Conservation (phyloP, 2,329 filamentous ascomycete genomes). For the Colletotrichum tanaceti region DNA sequence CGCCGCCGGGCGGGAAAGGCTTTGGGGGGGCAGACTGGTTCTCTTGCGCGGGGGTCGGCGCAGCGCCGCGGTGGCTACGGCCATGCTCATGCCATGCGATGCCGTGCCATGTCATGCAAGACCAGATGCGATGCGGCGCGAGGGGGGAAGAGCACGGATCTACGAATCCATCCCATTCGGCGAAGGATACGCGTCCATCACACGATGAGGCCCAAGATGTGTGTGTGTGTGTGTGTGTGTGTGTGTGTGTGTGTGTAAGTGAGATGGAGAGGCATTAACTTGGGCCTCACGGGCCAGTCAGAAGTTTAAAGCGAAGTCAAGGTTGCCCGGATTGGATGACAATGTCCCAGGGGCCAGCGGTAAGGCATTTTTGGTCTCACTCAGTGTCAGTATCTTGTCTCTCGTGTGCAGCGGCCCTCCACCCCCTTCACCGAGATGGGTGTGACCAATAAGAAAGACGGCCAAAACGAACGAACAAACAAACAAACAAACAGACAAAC, state of each 20-base stretch:
- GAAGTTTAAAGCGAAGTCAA: conserved; percentile 1
- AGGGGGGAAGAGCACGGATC: background rate
- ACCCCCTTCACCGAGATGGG: background rate
- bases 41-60: background rate
- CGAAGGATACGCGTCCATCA: background rate
- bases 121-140: conserved; percentile 15
- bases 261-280: background rate
- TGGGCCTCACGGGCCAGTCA: background rate
- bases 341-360: conserved; percentile 2
- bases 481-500: background rate
- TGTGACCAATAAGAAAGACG: background rate
- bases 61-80: conserved; percentile 1
- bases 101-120: background rate
- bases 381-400: background rate
- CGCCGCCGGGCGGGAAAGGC: background rate
- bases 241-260: too few species aligned
- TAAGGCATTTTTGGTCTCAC: background rate
- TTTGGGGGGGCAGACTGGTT: background rate
- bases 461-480: too few species aligned
- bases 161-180: conserved; percentile 3
- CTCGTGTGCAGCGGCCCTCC: background rate
- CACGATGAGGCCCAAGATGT: background rate
- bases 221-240: too few species aligned
- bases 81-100: background rate
- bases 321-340: conserved; percentile 10